Conservation (phyloP, 306 rosid species). For the Dryas octopetala region DNA sequence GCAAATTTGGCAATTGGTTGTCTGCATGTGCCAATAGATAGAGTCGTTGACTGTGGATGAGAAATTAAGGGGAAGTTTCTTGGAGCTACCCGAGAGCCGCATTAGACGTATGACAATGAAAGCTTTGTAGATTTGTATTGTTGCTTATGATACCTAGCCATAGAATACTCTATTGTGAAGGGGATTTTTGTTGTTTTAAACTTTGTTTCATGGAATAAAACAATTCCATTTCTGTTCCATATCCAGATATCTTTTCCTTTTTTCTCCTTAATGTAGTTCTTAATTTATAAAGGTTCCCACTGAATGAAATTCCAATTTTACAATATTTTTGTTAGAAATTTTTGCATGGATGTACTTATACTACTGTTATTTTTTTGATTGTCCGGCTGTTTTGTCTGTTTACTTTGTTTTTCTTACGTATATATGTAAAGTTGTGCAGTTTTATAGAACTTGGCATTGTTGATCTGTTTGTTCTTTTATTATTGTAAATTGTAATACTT, state of each 20-base stretch:
- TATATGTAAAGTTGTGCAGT: too few species aligned
- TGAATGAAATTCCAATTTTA: slow-evolving; percentile 11
- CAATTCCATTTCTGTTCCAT: slow-evolving; percentile 30
- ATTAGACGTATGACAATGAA: slow-evolving; percentile 41
- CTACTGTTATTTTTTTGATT: too few species aligned
- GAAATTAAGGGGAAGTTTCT: slow-evolving; percentile 25
- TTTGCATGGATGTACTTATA: background rate
- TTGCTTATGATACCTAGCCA: slow-evolving; percentile 49
- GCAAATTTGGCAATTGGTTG: slow-evolving; percentile 31
- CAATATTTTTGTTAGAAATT: background rate
- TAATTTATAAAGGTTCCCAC: background rate
- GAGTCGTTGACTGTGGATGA: slow-evolving; percentile 42
- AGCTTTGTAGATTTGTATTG: slow-evolving; percentile 64
- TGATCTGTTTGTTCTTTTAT: background rate
- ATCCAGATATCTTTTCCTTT: slow-evolving; percentile 5
- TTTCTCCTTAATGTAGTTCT: background rate
- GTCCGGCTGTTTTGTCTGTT: background rate
- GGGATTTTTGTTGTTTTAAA: slow-evolving; percentile 20
- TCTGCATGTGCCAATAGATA: slow-evolving; percentile 38
- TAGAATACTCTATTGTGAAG: slow-evolving; percentile 49
- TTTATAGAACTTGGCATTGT: background rate
- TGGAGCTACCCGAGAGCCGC: slow-evolving; percentile 21
- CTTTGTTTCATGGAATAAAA: slow-evolving; percentile 40
- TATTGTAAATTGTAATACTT: background rate
- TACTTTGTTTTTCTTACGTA: background rate